A percentile compares a stretch with the other conserved stretches of the same genome.
These are phyloP conservation scores for Vicia sativa DNA, from an alignment of 306 rosid species.

Conservation along the genomic window DNA sequence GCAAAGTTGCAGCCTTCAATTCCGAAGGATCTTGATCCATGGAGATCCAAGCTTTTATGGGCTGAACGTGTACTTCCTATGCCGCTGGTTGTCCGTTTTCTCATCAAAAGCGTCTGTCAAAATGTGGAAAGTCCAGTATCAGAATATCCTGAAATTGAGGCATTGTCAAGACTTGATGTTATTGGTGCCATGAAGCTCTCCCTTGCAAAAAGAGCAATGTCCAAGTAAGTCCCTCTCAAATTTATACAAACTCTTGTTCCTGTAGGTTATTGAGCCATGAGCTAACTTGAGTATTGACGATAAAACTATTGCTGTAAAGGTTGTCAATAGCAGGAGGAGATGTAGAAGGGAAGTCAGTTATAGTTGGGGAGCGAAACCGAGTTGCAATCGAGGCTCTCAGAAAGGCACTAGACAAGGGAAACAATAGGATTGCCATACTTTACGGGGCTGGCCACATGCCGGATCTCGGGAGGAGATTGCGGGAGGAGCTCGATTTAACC, in stretches of 20 bases:
- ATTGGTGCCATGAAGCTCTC: slow-evolving; percentile 92
- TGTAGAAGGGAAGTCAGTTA: slow-evolving; percentile 83
- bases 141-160: slow-evolving; percentile 88
- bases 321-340: slow-evolving; percentile 77
- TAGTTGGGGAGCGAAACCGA: slow-evolving; percentile 84
- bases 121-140: slow-evolving; percentile 68
- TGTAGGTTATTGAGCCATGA: too few species aligned
- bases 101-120: slow-evolving; percentile 77
- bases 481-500: slow-evolving; percentile 76
- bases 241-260: too few species aligned
- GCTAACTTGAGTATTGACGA: slow-evolving; percentile 43
- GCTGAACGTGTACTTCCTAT: slow-evolving; percentile 95
- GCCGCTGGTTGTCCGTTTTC: slow-evolving; percentile 91
- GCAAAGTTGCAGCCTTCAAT: too few species aligned
- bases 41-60: slow-evolving; percentile 91
- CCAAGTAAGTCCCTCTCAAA: slow-evolving; percentile 69
- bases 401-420: slow-evolving; percentile 66
- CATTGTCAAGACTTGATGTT: slow-evolving; percentile 87
- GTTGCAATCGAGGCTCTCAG: slow-evolving; percentile 68
- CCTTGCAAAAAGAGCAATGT: slow-evolving; percentile 80
- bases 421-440: slow-evolving; percentile 84
- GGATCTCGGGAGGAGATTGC: slow-evolving; percentile 80
- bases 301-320: slow-evolving; percentile 46
- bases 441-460: slow-evolving; percentile 99
- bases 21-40: slow-evolving; percentile 87